Conservation (phyloP, 2,329 filamentous ascomycete genomes). For the Diaporthe caulivora region DNA sequence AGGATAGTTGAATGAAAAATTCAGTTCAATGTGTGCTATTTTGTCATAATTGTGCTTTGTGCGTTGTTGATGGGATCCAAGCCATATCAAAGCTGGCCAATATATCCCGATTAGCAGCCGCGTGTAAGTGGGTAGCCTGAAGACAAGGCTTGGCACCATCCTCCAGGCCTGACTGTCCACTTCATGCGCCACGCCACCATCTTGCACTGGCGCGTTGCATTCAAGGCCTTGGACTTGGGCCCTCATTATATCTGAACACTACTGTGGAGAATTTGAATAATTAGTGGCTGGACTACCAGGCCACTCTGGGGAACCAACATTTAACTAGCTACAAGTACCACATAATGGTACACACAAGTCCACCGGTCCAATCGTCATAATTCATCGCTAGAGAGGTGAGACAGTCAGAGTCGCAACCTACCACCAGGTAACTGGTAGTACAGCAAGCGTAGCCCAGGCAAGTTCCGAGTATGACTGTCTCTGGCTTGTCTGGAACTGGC, state of each 20-base stretch:
- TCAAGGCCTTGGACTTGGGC: not conserved
- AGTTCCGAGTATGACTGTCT: constrained; percentile 8
- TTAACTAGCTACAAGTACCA: not conserved
- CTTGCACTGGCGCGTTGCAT: not conserved
- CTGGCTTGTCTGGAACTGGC: constrained; percentile 1
- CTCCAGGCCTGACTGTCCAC: not conserved
- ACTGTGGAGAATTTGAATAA: not conserved
- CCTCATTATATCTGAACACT: not conserved
- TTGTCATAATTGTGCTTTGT: not conserved
- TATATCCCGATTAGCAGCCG: not conserved
- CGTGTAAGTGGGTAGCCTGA: constrained; percentile 19
- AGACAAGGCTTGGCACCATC: not conserved
- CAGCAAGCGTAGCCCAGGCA: not conserved
- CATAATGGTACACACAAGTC: not conserved
- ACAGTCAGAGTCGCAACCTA: constrained; percentile 14
- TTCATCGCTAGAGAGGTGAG: not conserved
- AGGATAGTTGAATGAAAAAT: not conserved
- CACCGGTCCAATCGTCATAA: not conserved
- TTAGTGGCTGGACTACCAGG: constrained; percentile 2
- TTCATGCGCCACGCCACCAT: no score
- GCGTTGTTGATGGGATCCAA: not conserved
- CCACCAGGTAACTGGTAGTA: not conserved
- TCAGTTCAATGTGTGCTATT: not conserved
- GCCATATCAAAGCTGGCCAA: not conserved
- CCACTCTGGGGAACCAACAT: not conserved